phyloP scores from a whole-genome alignment of 495 filamentous ascomycete species.

The Aspergillus wentii region DNA sequence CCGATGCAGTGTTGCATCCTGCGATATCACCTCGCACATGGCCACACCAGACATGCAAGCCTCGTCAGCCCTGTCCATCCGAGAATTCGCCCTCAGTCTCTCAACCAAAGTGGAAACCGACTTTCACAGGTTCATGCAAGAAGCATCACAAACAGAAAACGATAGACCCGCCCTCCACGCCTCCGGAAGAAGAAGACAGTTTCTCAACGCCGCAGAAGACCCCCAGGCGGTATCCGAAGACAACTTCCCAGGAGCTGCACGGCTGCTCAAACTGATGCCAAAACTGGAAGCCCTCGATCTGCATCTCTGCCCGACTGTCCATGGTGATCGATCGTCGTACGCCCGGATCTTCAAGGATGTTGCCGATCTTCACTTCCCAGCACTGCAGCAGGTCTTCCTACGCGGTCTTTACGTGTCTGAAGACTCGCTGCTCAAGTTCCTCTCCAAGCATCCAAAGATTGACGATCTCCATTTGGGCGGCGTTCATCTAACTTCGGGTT shows the following conservation, averaged over 20 bases:
- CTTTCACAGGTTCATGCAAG: too few species aligned
- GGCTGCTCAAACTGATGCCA: neutral
- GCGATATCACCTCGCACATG: neutral
- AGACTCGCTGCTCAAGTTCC: neutral
- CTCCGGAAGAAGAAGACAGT: neutral
- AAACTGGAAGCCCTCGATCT: neutral
- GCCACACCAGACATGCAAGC: neutral
- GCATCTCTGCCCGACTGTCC: neutral
- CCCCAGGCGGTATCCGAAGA: neutral
- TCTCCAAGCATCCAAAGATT: neutral
- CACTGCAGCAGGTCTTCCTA: neutral
- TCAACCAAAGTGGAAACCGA: too few species aligned
- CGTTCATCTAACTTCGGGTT: too few species aligned
- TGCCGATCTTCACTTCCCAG: too few species aligned
- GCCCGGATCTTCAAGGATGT: too few species aligned
- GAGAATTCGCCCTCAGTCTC: too few species aligned
- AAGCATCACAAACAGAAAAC: neutral
- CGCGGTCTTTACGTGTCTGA: neutral
- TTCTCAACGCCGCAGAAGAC: neutral
- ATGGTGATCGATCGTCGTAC: neutral
- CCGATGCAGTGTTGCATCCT: neutral
- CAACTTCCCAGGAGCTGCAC: neutral
- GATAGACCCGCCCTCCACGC: neutral
- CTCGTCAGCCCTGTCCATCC: neutral
- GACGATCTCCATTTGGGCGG: neutral